Evolutionary conservation across 2,329 filamentous ascomycete species (phyloP), one percentile per base, ranked within the genome.

Genomic region (Gremmenia infestans): DNA sequence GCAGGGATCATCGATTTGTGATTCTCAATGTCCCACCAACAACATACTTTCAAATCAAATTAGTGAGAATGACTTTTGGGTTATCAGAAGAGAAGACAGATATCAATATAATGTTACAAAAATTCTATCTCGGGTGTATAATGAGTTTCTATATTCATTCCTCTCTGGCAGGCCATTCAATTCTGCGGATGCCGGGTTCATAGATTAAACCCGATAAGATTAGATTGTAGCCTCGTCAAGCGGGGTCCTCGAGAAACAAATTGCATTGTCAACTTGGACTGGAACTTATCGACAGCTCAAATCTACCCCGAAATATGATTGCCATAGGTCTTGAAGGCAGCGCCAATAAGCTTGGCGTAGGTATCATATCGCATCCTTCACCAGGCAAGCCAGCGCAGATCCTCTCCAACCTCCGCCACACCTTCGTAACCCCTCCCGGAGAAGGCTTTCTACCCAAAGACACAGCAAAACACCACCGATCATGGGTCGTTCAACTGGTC

Each of bases 401-500:
- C 70, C 89, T 99, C 63, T 86, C 92, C 70, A 99, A 99, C 76
- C 81, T 99, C 63, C 88, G 94, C 53, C 89, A 97, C 76, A 99
- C 94, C 19, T 99, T 93, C 76, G 81, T 87, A 67, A 89, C 93
- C 46, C 93, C 94, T 4, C 91, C 94, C 0, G 94, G 94, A 45
- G 89, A 92, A 58, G 94, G 94, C 4, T 97, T 99, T 74, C 82
- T 97, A 4, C 94, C 94, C 59, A 97, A 97, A 71, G 94, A 99
- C 75, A 97, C 93, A 0, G 94, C 94, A 15, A 82, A 83, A 52
- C 94, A 99, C 75, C 94, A 99, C 79, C 87, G 94, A 61, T 71
- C 83, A 69, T 90, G 88, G 85, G 90, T 97, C 61, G 88, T 91
- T 15, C 76, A 80, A 23, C 78, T 97, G n/a, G 87, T 94, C 17